Percentiles rank a stretch among this genome's conserved stretches.
Conservation (phyloP, 371 early-diverging fungal genomes). For the Catenaria anguillulae region DNA sequence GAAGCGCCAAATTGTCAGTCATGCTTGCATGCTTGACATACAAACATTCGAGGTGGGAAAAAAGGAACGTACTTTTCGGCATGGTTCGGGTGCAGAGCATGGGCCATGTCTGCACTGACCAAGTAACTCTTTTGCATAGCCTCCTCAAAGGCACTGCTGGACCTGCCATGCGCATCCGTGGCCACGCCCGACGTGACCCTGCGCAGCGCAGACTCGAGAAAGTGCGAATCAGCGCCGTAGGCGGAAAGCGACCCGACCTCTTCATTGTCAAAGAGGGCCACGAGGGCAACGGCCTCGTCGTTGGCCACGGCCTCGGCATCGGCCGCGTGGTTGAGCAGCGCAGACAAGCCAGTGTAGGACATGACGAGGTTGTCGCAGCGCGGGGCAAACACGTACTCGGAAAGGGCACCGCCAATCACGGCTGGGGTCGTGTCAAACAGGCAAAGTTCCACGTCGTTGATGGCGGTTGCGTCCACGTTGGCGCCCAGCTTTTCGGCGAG, state of each 20-base stretch:
- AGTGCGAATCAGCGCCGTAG: conserved; percentile 84
- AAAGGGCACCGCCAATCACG: conserved; percentile 66
- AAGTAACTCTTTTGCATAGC: conserved; percentile 68
- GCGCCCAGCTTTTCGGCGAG: background rate
- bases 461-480: conserved; percentile 23
- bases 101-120: conserved; percentile 90
- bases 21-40: too few relatives aligned
- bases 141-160: conserved; percentile 53
- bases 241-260: conserved; percentile 93
- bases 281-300: conserved; percentile 67
- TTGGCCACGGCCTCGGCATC: conserved; percentile 28
- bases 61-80: too few relatives aligned
- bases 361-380: conserved; percentile 91
- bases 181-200: conserved; percentile 15
- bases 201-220: conserved; percentile 57
- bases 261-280: conserved; percentile 92
- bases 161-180: background rate
- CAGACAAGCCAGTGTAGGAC: conserved; percentile 69
- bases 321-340: conserved; percentile 35
- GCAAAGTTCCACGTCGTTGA: conserved; percentile 88
- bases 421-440: conserved; percentile 77
- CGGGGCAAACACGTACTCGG: conserved; percentile 86
- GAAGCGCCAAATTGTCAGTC: conserved; percentile 11
- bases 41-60: too few relatives aligned
- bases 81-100: conserved; percentile 86